Percentiles rank a stretch among this genome's conserved stretches.
These are phyloP conservation scores for Penicillium crustosum DNA, from an alignment of 2,329 filamentous ascomycete genomes.

Conservation along the genomic window DNA sequence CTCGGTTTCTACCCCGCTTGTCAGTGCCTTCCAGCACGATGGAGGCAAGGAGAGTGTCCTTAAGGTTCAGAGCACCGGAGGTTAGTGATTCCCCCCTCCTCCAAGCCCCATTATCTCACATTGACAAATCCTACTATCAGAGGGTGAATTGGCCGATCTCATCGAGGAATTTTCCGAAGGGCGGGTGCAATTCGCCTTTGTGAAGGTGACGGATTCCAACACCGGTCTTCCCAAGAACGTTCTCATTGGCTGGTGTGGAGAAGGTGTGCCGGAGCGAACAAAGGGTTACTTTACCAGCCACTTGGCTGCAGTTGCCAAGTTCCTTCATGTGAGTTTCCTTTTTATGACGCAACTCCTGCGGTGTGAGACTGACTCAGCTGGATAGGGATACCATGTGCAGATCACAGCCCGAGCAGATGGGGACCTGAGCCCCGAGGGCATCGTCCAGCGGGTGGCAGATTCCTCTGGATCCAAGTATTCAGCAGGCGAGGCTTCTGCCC, in stretches of 20 bases:
- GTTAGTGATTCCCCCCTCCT: slow-evolving; percentile 49
- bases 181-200: slow-evolving; percentile 92
- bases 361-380: slow-evolving; percentile 11
- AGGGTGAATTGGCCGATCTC: slow-evolving; percentile 86
- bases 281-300: slow-evolving; percentile 99
- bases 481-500: slow-evolving; percentile 50
- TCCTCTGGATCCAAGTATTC: slow-evolving; percentile 95
- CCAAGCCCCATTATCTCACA: neutral
- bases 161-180: slow-evolving; percentile 97
- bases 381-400: slow-evolving; percentile 88
- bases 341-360: neutral
- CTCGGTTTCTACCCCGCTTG: slow-evolving; percentile 85
- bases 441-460: slow-evolving; percentile 91
- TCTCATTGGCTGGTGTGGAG: slow-evolving; percentile 94
- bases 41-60: slow-evolving; percentile 88
- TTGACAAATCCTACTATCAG: slow-evolving; percentile 47
- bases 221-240: slow-evolving; percentile 85
- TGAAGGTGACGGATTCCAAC: slow-evolving; percentile 96
- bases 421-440: slow-evolving; percentile 82
- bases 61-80: slow-evolving; percentile 89
- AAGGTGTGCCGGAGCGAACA: slow-evolving; percentile 95
- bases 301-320: slow-evolving; percentile 80
- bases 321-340: slow-evolving; percentile 66
- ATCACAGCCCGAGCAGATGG: slow-evolving; percentile 90
- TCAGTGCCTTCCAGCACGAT: slow-evolving; percentile 87